Percentiles rank a stretch among this genome's conserved stretches.
These are phyloP conservation scores for Phanerodontia chrysosporium DNA, from an alignment of 768 basidiomycete genomes.

Conservation along the genomic window DNA sequence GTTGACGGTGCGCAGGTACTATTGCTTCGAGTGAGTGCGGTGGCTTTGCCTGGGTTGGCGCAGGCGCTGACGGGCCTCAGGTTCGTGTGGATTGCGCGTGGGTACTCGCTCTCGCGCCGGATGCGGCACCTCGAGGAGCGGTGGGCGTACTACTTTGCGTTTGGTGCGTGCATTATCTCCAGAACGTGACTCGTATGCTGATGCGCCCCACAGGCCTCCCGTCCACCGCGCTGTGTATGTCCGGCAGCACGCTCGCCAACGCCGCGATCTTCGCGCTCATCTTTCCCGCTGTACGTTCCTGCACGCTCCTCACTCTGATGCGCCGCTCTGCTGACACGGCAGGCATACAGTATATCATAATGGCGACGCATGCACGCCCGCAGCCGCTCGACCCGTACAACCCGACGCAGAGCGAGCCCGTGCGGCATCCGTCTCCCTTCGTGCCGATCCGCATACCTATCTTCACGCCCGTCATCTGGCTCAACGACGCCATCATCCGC, in stretches of 20 bases:
- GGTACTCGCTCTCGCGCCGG: slow-evolving; percentile 61
- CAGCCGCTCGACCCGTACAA: slow-evolving; percentile 74
- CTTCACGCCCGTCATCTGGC: slow-evolving; percentile 66
- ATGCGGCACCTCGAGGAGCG: slow-evolving; percentile 79
- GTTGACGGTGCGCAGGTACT: slow-evolving; percentile 52
- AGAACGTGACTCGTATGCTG: neutral
- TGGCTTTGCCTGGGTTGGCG: slow-evolving; percentile 13
- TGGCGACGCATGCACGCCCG: slow-evolving; percentile 77
- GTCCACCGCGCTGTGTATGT: slow-evolving; percentile 65
- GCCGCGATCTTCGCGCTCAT: slow-evolving; percentile 80
- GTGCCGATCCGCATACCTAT: slow-evolving; percentile 78
- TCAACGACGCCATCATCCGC: slow-evolving; percentile 68
- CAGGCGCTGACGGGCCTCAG: slow-evolving; percentile 32
- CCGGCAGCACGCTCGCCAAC: slow-evolving; percentile 71
- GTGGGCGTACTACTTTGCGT: slow-evolving; percentile 86
- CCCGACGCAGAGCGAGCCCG: slow-evolving; percentile 41
- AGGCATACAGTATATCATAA: slow-evolving; percentile 67
- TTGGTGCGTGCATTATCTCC: slow-evolving; percentile 43
- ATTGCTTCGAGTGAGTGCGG: slow-evolving; percentile 76
- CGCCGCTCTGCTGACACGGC: slow-evolving; percentile 4
- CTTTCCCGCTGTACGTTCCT: slow-evolving; percentile 63
- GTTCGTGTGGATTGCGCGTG: slow-evolving; percentile 76
- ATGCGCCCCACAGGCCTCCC: slow-evolving; percentile 50
- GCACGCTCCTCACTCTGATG: neutral
- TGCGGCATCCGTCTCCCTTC: slow-evolving; percentile 70